A percentile compares a stretch with the other conserved stretches of the same genome.
Evolutionary conservation across 768 basidiomycete genomes (phyloP).

Genomic region (Lentinula sp.): DNA sequence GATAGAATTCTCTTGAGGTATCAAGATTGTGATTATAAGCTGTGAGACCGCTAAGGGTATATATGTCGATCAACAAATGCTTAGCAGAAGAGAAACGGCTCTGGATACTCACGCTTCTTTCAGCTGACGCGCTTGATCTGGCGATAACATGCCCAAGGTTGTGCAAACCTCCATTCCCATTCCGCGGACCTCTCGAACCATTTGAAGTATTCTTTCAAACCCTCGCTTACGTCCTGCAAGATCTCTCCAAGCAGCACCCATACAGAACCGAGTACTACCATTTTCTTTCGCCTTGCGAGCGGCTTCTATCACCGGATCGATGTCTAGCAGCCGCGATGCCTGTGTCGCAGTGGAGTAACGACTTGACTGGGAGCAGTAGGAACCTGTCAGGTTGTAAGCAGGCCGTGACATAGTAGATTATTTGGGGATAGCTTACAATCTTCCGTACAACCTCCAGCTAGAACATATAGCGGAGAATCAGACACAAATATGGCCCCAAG

Average conservation of each 20-base stretch:
- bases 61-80: constrained; percentile 4
- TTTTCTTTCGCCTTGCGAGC: constrained; percentile 93
- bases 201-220: constrained; percentile 87
- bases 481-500: background rate
- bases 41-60: constrained; percentile 65
- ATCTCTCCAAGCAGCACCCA: constrained; percentile 99
- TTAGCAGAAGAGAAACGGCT: constrained; percentile 3
- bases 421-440: constrained; percentile 61
- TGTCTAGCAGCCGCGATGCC: constrained; percentile 79
- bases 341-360: constrained; percentile 84
- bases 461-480: constrained; percentile 2
- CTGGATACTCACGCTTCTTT: constrained; percentile 75
- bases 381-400: constrained; percentile 42
- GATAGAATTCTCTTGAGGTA: constrained; percentile 96
- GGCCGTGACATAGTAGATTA: background rate
- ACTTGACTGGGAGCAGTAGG: constrained; percentile 98
- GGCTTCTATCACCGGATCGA: constrained; percentile 90
- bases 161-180: constrained; percentile 99
- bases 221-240: constrained; percentile 88
- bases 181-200: constrained; percentile 85
- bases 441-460: constrained; percentile 93
- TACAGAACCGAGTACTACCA: constrained; percentile 96
- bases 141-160: constrained; percentile 93
- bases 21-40: constrained; percentile 99
- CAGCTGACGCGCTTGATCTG: constrained; percentile 85